Evolutionary conservation across 805 yeast genomes (phyloP), one percentile per base, ranked within the genome.

Genomic region (Yarrowia deformans): DNA sequence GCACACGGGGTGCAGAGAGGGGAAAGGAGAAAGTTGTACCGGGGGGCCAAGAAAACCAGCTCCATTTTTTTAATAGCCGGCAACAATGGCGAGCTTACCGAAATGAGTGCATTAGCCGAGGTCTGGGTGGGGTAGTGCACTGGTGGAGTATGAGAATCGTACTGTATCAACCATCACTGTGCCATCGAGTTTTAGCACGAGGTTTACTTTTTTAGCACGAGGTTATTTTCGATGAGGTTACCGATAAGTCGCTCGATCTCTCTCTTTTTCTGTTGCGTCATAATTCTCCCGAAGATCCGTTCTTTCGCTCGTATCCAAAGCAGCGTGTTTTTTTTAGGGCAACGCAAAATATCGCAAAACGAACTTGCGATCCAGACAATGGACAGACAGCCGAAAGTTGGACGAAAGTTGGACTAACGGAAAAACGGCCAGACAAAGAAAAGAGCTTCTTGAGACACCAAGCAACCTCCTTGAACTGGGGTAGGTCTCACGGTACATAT

Each of bases 61-160:
- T 12, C 29, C 29, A 23, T 4, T 9, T 13, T 45, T 45, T 45
- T 45, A 45, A 45, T 19, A 13, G 52, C 18, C 35, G 35, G 10
- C 8, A 10, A 48, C 52, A 48, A 48, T 48, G 52, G 46, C 16
- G 29, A 9, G 32, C 12, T 29, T 29, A 48, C 52, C 52, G 52
- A 48, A 48, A 48, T 48, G 52, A 48, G 52, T 48, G 35, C 52
- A 48, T 48, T 48, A 48, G 16, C 52, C 52, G 52, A 48, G 52
- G 52, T 29, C n/a, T 23, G 29, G 29, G 50, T 6, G 50, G 50
- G 50, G 50, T 19, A 45, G 40, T 39, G 13, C 16, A 13, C 40
- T 10, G 6, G 29, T 4, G 29, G 29, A 2, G 29, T 23, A 23
- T 23, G 3, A 23, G 29, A n/a, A n/a, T 23, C 29, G 4, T 23